Base-by-base conservation (phyloP, 495 filamentous ascomycete genomes). In the Tuber magnatum region DNA sequence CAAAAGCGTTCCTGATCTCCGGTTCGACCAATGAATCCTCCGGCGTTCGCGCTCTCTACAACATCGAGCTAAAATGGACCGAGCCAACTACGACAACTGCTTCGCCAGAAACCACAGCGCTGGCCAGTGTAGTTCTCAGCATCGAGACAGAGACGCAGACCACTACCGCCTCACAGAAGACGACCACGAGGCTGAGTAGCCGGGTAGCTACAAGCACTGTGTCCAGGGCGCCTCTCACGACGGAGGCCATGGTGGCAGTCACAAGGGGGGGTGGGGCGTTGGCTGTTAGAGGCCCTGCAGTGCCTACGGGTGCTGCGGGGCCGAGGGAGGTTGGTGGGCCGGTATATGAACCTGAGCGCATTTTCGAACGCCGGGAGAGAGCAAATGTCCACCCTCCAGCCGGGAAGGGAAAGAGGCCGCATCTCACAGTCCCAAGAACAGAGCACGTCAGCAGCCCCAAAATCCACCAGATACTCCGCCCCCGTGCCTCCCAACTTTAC, bases 1-100 rank as follows among this genome's bases (percentile, higher is more conserved):
- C 9, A 41, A 43, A n/a, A 79, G 77, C 71, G 4, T 79, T 79
- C 28, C 77, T 79, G 14, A 76, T 79, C 65, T 79, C 77, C 9
- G 77, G 77, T 7, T 75, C 77, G 18, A 79, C 77, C 61, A 74
- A 71, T 20, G 69, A 44, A 65, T 24, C 70, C 28, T 38, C 77
- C n/a, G 77, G 72, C 22, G 70, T 79, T 5, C 72, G 77, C 38
- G 70, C 61, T 39, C 72, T 79, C 14, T 73, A 79, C 42, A 79
- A 78, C 42, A 70, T 79, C 12, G 76, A 75, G 39, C 73, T 79
- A 14, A 79, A 79, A 35, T 79, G 56, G 56, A 32, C 14, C 28
- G 56, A 35, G 56, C 56, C 28, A 35, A 18, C 56, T 32, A 61
- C 28, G 16, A 65, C 56, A 35, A 20, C 28, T 7, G 16, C 12